Evolutionary conservation across 1,284 basidiomycete species (phyloP).

Genomic region (Baeospora myosura): DNA sequence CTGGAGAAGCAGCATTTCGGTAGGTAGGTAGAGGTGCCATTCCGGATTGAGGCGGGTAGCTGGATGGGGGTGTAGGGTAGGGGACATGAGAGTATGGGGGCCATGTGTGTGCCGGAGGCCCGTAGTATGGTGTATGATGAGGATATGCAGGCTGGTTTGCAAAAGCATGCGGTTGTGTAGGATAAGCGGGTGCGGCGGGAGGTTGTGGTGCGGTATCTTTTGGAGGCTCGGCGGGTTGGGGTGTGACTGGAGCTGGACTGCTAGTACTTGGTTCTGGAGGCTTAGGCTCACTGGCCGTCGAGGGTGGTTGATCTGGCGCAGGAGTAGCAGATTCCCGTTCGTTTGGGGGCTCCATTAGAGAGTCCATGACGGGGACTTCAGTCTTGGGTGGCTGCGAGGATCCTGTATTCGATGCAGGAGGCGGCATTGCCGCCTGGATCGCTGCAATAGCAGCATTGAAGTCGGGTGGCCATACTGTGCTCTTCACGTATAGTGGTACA

Average conservation of each 20-base stretch:
- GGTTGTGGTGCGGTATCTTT: slow-evolving; percentile 21
- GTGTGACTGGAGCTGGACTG: slow-evolving; percentile 18
- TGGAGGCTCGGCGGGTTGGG: slow-evolving; percentile 17
- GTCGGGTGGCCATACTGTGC: slow-evolving; percentile 62
- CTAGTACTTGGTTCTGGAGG: slow-evolving; percentile 13
- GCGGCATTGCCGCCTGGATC: slow-evolving; percentile 33
- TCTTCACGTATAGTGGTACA: slow-evolving; percentile 51
- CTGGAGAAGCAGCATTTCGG: slow-evolving; percentile 20
- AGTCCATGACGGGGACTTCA: slow-evolving; percentile 10
- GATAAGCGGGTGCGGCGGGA: slow-evolving; percentile 17
- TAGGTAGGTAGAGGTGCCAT: slow-evolving; percentile 13
- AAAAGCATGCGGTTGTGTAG: slow-evolving; percentile 13
- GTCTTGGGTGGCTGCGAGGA: slow-evolving; percentile 1
- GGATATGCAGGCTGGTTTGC: slow-evolving; percentile 6
- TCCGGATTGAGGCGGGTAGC: slow-evolving; percentile 9
- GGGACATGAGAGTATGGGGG: too few species aligned
- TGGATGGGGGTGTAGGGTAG: slow-evolving; percentile 2
- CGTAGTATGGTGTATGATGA: slow-evolving; percentile 11
- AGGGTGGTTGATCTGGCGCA: neutral
- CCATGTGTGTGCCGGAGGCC: neutral
- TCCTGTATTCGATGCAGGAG: slow-evolving; percentile 13
- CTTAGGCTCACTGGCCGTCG: slow-evolving; percentile 12
- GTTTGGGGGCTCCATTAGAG: slow-evolving; percentile 10
- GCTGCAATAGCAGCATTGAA: slow-evolving; percentile 53
- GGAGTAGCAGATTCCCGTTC: slow-evolving; percentile 1